Evolutionary conservation across 1,284 basidiomycete species (phyloP).

Genomic region (Apiotrichum sp.): DNA sequence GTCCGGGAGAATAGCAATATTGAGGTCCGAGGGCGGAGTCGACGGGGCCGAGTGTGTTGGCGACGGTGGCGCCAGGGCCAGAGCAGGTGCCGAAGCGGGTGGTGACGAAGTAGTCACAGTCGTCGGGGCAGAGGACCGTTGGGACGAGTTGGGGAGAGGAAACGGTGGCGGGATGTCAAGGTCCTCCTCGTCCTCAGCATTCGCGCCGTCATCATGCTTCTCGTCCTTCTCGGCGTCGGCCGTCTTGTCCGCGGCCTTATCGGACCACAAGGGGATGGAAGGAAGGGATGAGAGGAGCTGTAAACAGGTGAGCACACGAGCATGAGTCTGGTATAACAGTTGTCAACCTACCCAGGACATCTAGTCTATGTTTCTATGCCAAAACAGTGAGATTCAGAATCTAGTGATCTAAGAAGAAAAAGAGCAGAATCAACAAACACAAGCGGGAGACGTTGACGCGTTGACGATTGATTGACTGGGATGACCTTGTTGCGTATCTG

Average conservation of each 20-base stretch:
- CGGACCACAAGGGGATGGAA: slow-evolving; percentile 1
- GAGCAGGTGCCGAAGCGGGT: slow-evolving; percentile 15
- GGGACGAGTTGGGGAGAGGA: slow-evolving; percentile 71
- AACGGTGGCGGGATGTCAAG: slow-evolving; percentile 74
- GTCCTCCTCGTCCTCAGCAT: slow-evolving; percentile 50
- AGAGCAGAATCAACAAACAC: too few species aligned
- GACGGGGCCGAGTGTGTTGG: slow-evolving; percentile 57
- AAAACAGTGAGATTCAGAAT: not conserved
- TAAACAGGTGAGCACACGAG: too few species aligned
- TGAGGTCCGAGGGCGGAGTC: slow-evolving; percentile 32
- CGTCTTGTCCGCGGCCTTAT: not conserved
- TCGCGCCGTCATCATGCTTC: slow-evolving; percentile 17
- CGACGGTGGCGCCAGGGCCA: slow-evolving; percentile 52
- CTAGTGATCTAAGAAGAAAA: not conserved
- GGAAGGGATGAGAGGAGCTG: slow-evolving; percentile 12
- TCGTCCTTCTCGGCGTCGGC: not conserved
- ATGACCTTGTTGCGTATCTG: too few species aligned
- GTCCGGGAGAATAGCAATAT: slow-evolving; percentile 38
- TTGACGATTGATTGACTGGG: too few species aligned
- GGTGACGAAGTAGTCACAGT: slow-evolving; percentile 9
- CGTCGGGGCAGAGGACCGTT: slow-evolving; percentile 56
- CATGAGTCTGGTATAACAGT: too few species aligned
- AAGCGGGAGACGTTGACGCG: too few species aligned
- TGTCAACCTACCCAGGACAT: slow-evolving; percentile 10
- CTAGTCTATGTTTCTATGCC: not conserved